Evolutionary conservation across 2,329 filamentous ascomycete species (phyloP), one percentile per base, ranked within the genome.

Genomic region (Hypoxylon sp.): DNA sequence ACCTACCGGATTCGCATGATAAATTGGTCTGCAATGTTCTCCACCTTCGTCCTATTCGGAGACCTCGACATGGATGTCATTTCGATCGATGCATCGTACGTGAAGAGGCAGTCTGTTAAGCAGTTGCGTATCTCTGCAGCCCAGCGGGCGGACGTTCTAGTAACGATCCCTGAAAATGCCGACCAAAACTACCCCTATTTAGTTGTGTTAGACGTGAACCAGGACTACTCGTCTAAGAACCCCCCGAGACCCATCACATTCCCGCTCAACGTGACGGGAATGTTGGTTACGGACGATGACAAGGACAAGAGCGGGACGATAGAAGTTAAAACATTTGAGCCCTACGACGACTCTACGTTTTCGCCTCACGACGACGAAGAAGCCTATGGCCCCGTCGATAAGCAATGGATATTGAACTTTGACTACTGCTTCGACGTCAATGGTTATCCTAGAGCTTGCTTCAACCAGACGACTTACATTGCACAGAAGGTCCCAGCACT

Each of bases 381-480:
- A 1, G 79, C 87, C 1, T 82, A 84, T n/a, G 81, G 82, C 7
- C 77, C 85, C 0, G 85, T 89, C 1, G 82, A 87, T 74, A 82
- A 86, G 73, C 83, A 84, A 14, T 83, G 92, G 69, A 82, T 82
- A 19, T 82, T 92, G 3, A 80, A 82, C 74, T 85, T 89, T 63
- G 74, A 78, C 51, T 90, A 90, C 80, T 86, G 88, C 75, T 82
- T 85, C 25, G 86, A 93, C 46, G 81, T 78, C 28, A 86, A 92
- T 70, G 88, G 88, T 6, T 85, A 87, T 30, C 85, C 85, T 63
- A 91, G 92, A 28, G 84, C 85, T 10, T 87, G 82, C 74, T 82
- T 90, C 78, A 93, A 93, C 78, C 86, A 87, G 70, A 79, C 88
- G 48, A 90, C 90, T 5, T 93, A 92, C 75, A 85, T 91, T n/a